Evolutionary conservation across 225 moss, liverwort and hornwort genomes (phyloP).

Genomic region (Asterella californica): DNA sequence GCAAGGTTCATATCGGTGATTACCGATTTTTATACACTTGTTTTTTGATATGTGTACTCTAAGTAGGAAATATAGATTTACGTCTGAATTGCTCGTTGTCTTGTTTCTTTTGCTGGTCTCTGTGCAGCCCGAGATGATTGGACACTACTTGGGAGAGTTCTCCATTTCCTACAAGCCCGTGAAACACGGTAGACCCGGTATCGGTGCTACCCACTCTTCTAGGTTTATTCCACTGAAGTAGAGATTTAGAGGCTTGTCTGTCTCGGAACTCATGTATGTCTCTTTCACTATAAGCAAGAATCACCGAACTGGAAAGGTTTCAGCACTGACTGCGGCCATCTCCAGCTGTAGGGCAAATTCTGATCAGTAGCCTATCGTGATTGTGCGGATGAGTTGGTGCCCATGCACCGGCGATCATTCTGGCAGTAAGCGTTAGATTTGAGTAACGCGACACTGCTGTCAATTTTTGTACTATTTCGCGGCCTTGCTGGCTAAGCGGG

Average conservation of each 20-base stretch:
- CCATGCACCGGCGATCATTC: neutral
- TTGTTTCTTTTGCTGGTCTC: too few species aligned
- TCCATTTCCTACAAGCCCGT: constrained; percentile 61
- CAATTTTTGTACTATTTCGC: constrained; percentile 16
- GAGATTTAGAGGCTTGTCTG: constrained; percentile 4
- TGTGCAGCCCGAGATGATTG: constrained; percentile 91
- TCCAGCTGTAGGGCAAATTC: neutral
- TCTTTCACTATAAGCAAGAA: constrained; percentile 14
- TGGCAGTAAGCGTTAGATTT: neutral
- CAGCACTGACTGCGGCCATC: constrained; percentile 10
- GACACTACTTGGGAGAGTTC: constrained; percentile 89
- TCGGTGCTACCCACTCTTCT: constrained; percentile 52
- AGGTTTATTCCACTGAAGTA: constrained; percentile 54
- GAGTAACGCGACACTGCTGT: neutral
- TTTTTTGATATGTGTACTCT: too few species aligned
- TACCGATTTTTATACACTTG: neutral
- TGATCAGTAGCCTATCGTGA: neutral
- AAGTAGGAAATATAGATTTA: neutral
- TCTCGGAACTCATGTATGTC: constrained; percentile 59
- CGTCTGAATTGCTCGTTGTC: neutral
- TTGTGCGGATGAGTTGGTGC: constrained; percentile 2
- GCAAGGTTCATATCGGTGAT: neutral
- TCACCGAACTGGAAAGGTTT: constrained; percentile 16
- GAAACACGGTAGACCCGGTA: constrained; percentile 50
- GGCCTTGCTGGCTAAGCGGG: neutral